A percentile compares a stretch with the other conserved stretches of the same genome.
These are phyloP conservation scores for Neocallimastix lanati DNA, from an alignment of 192 early-diverging fungal species.

Conservation along the genomic window DNA sequence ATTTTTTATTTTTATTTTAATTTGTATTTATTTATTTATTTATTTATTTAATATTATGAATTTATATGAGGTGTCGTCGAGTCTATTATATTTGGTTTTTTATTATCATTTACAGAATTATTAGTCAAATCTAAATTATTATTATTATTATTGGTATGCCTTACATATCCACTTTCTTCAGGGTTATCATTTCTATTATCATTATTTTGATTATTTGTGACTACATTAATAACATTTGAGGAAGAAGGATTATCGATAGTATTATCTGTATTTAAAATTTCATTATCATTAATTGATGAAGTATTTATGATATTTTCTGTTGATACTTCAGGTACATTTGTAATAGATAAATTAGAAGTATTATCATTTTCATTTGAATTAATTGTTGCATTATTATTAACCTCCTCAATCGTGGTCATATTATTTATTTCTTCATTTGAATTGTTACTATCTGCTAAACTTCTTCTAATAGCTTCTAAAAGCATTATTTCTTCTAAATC, in stretches of 20 bases:
- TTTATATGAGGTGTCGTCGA: too few species aligned
- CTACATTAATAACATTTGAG: too few species aligned
- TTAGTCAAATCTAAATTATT: neutral
- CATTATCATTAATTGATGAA: neutral
- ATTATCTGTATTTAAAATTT: neutral
- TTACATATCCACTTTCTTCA: too few species aligned
- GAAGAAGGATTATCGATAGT: too few species aligned
- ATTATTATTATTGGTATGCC: too few species aligned
- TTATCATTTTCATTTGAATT: too few species aligned
- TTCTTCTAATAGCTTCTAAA: slow-evolving; percentile 73
- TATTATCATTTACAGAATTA: neutral
- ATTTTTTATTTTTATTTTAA: too few species aligned
- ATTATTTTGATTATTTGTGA: too few species aligned
- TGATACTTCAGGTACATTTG: neutral
- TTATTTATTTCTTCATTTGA: neutral
- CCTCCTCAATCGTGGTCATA: neutral
- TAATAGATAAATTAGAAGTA: too few species aligned
- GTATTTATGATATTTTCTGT: neutral
- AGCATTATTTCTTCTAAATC: slow-evolving; percentile 85
- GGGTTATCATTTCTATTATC: neutral
- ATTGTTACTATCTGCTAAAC: slow-evolving; percentile 11
- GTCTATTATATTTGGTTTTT: neutral
- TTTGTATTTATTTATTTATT: too few species aligned
- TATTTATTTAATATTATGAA: too few species aligned
- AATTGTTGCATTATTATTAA: neutral